These are phyloP conservation scores for Daldinia caldariorum DNA, from an alignment of 495 filamentous ascomycete genomes.

Conservation along the genomic window DNA sequence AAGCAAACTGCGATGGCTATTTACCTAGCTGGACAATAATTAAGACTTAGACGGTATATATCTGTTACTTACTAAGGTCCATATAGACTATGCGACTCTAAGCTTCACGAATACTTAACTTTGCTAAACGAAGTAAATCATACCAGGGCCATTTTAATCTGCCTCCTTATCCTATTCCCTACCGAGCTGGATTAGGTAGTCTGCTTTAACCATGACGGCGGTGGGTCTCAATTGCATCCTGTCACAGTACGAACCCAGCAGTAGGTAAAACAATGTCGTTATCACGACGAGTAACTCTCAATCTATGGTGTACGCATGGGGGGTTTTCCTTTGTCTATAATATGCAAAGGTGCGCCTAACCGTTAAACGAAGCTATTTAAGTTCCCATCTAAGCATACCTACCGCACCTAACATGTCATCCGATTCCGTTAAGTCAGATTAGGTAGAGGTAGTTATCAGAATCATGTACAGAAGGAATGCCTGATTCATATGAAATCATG, in stretches of 20 bases:
- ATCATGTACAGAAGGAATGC: not conserved
- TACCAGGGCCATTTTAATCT: not conserved
- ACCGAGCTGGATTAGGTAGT: no score
- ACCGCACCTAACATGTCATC: no score
- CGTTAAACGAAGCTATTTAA: not conserved
- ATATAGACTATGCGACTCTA: not conserved
- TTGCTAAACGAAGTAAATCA: not conserved
- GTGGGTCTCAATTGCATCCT: not conserved
- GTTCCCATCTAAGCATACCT: not conserved
- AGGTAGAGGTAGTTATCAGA: not conserved
- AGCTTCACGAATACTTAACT: not conserved
- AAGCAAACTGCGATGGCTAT: not conserved
- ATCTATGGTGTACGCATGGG: not conserved
- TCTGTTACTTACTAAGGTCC: not conserved
- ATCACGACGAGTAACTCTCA: not conserved
- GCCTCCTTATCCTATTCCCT: no score
- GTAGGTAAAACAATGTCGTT: not conserved
- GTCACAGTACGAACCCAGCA: not conserved
- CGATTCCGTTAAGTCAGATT: not conserved
- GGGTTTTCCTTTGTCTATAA: not conserved
- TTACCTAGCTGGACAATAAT: not conserved
- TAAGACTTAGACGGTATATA: not conserved
- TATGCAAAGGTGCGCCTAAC: not conserved
- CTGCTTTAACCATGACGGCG: not conserved
- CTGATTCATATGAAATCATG: not conserved